phyloP scores from a whole-genome alignment of 78 protist genomes.

The Planoprotostelium fungivorum region DNA sequence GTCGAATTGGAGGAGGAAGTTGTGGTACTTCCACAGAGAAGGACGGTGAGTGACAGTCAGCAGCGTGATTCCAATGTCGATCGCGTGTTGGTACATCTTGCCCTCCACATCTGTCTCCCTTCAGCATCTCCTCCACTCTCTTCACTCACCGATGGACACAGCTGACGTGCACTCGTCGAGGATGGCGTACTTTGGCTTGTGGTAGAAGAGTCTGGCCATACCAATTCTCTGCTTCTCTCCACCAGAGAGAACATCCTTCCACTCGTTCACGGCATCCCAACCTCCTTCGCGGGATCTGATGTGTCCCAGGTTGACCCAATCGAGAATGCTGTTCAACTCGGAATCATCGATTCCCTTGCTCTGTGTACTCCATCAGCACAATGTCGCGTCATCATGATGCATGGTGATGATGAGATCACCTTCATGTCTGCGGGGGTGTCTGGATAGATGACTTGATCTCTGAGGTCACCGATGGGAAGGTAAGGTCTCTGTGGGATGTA shows the following conservation, averaged over 20 bases:
- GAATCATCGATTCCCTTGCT: not conserved
- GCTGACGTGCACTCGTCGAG: slow-evolving; percentile 78
- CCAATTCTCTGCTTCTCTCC: slow-evolving; percentile 70
- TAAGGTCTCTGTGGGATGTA: slow-evolving; percentile 12
- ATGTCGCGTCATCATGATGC: not conserved
- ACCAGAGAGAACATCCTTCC: slow-evolving; percentile 61
- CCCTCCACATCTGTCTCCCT: not conserved
- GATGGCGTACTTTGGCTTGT: slow-evolving; percentile 65
- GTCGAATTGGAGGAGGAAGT: slow-evolving; percentile 23
- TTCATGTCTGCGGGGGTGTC: slow-evolving; percentile 12
- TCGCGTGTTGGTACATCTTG: slow-evolving; percentile 25
- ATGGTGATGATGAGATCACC: not conserved
- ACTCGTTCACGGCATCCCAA: slow-evolving; percentile 12
- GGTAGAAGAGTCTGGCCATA: slow-evolving; percentile 59
- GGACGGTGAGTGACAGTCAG: slow-evolving; percentile 56
- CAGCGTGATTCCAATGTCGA: slow-evolving; percentile 49
- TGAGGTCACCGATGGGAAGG: not conserved
- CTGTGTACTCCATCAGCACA: not conserved
- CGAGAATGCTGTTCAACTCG: slow-evolving; percentile 16
- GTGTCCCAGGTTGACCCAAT: slow-evolving; percentile 8
- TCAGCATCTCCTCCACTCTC: not conserved
- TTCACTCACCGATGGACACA: slow-evolving; percentile 15
- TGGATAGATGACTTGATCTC: slow-evolving; percentile 15
- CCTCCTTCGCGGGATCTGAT: slow-evolving; percentile 10
- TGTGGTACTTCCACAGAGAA: slow-evolving; percentile 57